Conservation (phyloP, 1,139 yeast species). For the Protomyces arabidopsidicola region DNA sequence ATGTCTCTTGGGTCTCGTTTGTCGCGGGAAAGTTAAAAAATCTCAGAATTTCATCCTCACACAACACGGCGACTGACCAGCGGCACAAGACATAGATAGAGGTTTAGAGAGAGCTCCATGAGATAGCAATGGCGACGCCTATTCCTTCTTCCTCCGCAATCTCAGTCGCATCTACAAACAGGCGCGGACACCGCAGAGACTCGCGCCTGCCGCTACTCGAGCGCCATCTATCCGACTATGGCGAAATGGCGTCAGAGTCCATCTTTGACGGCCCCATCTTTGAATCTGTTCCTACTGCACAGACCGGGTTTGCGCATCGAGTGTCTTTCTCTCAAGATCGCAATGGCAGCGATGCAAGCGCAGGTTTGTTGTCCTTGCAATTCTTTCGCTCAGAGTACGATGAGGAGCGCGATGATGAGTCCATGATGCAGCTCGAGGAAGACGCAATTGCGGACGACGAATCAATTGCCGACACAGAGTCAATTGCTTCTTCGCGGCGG, state of each 20-base stretch:
- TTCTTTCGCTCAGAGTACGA: constrained; percentile 28
- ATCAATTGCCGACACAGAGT: constrained; percentile 25
- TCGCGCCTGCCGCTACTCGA: constrained; percentile 25
- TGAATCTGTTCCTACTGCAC: constrained; percentile 29
- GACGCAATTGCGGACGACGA: constrained; percentile 18
- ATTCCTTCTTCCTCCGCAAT: not conserved
- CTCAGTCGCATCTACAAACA: not conserved
- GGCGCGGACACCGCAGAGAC: constrained; percentile 19
- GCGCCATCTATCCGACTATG: constrained; percentile 20
- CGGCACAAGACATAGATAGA: not conserved
- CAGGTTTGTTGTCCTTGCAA: constrained; percentile 23
- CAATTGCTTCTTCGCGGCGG: constrained; percentile 15
- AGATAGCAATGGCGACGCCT: not conserved
- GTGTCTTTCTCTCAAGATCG: constrained; percentile 8
- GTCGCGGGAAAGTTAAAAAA: not conserved
- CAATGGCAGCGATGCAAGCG: constrained; percentile 25
- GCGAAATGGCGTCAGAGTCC: constrained; percentile 29
- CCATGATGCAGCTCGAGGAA: constrained; percentile 18
- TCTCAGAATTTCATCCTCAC: not conserved
- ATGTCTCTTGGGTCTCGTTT: not conserved
- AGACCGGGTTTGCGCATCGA: constrained; percentile 28
- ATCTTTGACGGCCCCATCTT: constrained; percentile 30
- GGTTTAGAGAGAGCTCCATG: not conserved
- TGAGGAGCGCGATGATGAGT: constrained; percentile 26
- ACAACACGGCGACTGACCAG: too few species aligned